A percentile compares a stretch with the other conserved stretches of the same genome.
These are phyloP conservation scores for Collariella sp. DNA, from an alignment of 495 filamentous ascomycete species.

Conservation along the genomic window DNA sequence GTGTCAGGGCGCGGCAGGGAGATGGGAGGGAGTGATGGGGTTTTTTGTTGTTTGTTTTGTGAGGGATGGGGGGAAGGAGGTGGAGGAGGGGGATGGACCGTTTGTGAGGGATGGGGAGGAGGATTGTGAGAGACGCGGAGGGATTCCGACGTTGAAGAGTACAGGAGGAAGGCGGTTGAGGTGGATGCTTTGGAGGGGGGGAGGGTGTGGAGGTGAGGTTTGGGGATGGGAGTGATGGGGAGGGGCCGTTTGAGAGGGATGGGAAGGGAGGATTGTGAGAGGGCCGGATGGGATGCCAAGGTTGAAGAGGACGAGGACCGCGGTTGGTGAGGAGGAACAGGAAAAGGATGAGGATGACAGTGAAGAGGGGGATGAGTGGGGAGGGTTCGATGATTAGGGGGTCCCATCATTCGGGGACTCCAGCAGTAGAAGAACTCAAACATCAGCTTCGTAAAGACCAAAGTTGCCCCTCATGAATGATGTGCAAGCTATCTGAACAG, in stretches of 20 bases:
- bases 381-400: constrained; percentile 39
- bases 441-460: no score
- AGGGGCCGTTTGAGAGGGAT: constrained; percentile 26
- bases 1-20: constrained; percentile 71
- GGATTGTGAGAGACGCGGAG: constrained; percentile 30
- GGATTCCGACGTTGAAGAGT: constrained; percentile 34
- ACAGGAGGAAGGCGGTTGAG: constrained; percentile 17
- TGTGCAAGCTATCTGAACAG: neutral
- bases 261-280: constrained; percentile 28
- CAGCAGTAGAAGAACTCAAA: no score
- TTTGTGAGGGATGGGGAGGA: constrained; percentile 33
- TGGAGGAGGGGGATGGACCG: constrained; percentile 20
- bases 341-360: neutral
- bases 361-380: constrained; percentile 28
- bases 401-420: neutral
- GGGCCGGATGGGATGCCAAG: constrained; percentile 31
- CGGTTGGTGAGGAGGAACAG: constrained; percentile 9
- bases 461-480: no score
- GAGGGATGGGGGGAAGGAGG: constrained; percentile 23
- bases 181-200: constrained; percentile 20
- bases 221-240: constrained; percentile 9
- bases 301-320: constrained; percentile 22
- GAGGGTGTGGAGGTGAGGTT: constrained; percentile 21
- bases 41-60: constrained; percentile 44
- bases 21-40: constrained; percentile 57